phyloP scores from a whole-genome alignment of 1,284 basidiomycete genomes.

The Porogramme epimiltina region DNA sequence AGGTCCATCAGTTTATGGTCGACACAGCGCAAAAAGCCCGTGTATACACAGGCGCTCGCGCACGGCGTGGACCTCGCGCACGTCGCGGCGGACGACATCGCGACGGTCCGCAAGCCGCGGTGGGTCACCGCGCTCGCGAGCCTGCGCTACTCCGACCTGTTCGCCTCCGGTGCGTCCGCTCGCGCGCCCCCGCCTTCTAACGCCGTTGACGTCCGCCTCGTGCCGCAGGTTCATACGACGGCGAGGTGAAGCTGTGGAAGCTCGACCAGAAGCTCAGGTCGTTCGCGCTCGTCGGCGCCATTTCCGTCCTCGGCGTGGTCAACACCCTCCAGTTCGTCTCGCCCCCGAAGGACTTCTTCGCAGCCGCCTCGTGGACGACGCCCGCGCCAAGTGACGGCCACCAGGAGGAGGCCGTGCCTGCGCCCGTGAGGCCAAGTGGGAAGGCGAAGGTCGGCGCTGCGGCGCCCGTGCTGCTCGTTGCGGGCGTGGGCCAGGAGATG shows the following conservation, averaged over 20 bases:
- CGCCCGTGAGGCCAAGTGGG: neutral
- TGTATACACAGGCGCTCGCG: constrained; percentile 82
- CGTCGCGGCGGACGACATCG: constrained; percentile 70
- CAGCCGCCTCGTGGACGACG: constrained; percentile 44
- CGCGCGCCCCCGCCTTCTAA: constrained; percentile 4
- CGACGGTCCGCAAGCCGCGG: constrained; percentile 70
- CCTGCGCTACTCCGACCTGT: constrained; percentile 88
- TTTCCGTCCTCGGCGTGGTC: constrained; percentile 78
- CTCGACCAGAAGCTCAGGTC: constrained; percentile 76
- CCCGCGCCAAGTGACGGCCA: constrained; percentile 6
- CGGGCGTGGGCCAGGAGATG: constrained; percentile 86
- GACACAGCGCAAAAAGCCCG: constrained; percentile 94
- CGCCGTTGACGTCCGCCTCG: too few relatives aligned
- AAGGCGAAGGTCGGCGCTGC: constrained; percentile 9
- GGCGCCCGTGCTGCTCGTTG: constrained; percentile 63
- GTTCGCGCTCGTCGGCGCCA: constrained; percentile 66
- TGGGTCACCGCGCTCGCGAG: constrained; percentile 89
- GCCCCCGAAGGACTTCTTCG: constrained; percentile 54
- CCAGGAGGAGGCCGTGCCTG: neutral
- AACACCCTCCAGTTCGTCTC: constrained; percentile 87
- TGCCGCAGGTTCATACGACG: constrained; percentile 92
- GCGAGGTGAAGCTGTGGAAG: constrained; percentile 87
- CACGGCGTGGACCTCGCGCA: constrained; percentile 81
- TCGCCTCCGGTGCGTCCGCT: constrained; percentile 75
- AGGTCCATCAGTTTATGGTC: constrained; percentile 93